Evolutionary conservation across 2,329 filamentous ascomycete species (phyloP).

Genomic region (Pseudogymnoascus sp.): DNA sequence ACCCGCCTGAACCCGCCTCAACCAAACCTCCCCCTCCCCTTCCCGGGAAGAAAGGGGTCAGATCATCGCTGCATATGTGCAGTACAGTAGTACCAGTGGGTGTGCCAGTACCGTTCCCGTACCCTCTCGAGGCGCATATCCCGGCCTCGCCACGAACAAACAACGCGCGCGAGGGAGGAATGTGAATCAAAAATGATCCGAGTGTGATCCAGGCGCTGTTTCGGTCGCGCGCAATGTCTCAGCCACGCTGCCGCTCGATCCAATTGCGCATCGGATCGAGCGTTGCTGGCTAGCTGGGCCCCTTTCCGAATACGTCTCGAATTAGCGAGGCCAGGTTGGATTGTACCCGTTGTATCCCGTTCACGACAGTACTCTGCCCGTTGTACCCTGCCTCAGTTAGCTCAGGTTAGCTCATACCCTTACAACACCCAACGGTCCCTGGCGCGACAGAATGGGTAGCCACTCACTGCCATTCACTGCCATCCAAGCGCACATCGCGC

Average conservation of each 20-base stretch:
- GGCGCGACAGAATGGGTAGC: neutral
- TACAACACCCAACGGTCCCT: neutral
- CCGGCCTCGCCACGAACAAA: neutral
- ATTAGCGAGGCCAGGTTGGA: neutral
- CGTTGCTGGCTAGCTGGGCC: neutral
- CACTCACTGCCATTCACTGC: no score
- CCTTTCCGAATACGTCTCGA: conserved; percentile 8
- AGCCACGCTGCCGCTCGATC: neutral
- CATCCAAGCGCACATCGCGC: neutral
- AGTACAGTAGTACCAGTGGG: neutral
- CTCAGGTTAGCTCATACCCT: neutral
- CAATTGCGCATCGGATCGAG: conserved; percentile 6
- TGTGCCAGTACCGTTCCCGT: neutral
- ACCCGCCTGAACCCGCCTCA: neutral
- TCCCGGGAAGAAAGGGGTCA: neutral
- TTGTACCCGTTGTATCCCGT: neutral
- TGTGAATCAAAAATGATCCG: conserved; percentile 2
- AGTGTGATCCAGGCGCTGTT: neutral
- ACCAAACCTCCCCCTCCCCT: neutral
- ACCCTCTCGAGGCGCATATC: neutral
- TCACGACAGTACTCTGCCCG: neutral
- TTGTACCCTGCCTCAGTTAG: neutral
- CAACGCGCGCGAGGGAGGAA: neutral
- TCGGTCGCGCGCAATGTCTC: conserved; percentile 5
- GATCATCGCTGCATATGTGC: conserved; percentile 4